Conservation (phyloP, 1,139 yeast species). For the Komagataea norvegica region DNA sequence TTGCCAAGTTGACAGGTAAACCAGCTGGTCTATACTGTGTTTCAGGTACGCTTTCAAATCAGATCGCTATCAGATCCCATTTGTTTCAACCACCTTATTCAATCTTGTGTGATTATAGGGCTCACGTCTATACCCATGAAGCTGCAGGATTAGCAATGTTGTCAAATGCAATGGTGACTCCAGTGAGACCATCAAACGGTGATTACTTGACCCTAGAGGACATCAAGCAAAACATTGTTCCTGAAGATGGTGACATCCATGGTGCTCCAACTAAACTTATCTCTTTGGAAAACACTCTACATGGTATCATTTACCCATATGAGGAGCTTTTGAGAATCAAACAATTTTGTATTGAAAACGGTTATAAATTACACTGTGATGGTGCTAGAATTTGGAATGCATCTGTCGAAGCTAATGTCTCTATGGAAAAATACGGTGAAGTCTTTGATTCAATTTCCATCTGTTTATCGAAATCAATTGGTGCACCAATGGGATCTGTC, state of each 20-base stretch:
- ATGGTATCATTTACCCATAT: conserved; percentile 70
- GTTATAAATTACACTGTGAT: conserved; percentile 73
- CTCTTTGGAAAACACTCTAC: conserved; percentile 73
- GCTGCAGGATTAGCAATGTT: conserved; percentile 80
- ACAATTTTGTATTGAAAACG: conserved; percentile 61
- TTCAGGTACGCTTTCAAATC: conserved; percentile 90
- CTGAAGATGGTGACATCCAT: conserved; percentile 65
- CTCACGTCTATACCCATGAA: conserved; percentile 68
- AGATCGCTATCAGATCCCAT: conserved; percentile 76
- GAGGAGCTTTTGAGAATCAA: conserved; percentile 75
- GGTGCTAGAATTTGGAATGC: conserved; percentile 98
- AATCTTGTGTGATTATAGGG: conserved; percentile 66
- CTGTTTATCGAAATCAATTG: conserved; percentile 85
- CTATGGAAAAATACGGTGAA: conserved; percentile 67
- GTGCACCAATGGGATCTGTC: conserved; percentile 93
- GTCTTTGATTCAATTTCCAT: conserved; percentile 85
- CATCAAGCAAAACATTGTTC: conserved; percentile 49
- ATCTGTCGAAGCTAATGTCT: conserved; percentile 64
- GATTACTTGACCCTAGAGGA: conserved; percentile 66
- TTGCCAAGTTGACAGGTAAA: conserved; percentile 71
- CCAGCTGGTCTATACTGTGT: conserved; percentile 81
- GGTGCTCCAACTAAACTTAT: conserved; percentile 77
- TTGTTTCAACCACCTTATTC: conserved; percentile 82
- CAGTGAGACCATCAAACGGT: conserved; percentile 64
- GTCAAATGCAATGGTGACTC: conserved; percentile 80